Evolutionary conservation across 2,329 filamentous ascomycete species (phyloP).

Genomic region (Apiospora malaysiana): DNA sequence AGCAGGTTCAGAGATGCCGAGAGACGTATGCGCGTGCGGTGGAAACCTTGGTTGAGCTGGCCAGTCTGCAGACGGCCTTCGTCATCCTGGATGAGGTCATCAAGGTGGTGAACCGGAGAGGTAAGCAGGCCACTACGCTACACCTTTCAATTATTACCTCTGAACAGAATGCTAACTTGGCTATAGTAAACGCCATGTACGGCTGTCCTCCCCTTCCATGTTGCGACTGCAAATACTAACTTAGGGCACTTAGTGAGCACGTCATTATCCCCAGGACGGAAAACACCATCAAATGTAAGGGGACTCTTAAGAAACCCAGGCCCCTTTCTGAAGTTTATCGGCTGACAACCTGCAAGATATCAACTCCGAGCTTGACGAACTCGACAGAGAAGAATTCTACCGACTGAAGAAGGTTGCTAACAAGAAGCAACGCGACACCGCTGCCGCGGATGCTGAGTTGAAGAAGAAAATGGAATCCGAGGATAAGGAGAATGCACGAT

Average conservation of each 20-base stretch:
- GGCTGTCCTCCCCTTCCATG: neutral
- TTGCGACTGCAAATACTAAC: neutral
- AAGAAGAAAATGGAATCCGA: conserved; percentile 70
- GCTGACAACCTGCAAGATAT: conserved; percentile 66
- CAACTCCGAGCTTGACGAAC: conserved; percentile 96
- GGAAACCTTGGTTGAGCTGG: conserved; percentile 92
- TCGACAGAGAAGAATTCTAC: conserved; percentile 98
- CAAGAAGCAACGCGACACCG: conserved; percentile 82
- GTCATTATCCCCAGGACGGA: conserved; percentile 98
- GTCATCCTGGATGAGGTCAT: conserved; percentile 98
- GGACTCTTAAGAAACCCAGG: neutral
- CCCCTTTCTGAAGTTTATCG: neutral
- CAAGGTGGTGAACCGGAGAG: conserved; percentile 97
- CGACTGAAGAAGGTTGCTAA: conserved; percentile 91
- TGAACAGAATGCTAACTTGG: conserved; percentile 36
- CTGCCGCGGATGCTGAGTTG: conserved; percentile 75
- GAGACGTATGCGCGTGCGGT: conserved; percentile 97
- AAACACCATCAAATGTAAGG: conserved; percentile 95
- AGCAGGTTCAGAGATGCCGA: conserved; percentile 92
- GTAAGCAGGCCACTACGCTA: conserved; percentile 50
- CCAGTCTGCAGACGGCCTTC: conserved; percentile 96
- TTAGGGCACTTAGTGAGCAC: conserved; percentile 66
- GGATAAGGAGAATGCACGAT: conserved; percentile 38
- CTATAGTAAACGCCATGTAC: conserved; percentile 87
- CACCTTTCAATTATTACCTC: neutral